These are phyloP conservation scores for Penicillium pancosmium DNA, from an alignment of 495 filamentous ascomycete genomes.

Conservation along the genomic window DNA sequence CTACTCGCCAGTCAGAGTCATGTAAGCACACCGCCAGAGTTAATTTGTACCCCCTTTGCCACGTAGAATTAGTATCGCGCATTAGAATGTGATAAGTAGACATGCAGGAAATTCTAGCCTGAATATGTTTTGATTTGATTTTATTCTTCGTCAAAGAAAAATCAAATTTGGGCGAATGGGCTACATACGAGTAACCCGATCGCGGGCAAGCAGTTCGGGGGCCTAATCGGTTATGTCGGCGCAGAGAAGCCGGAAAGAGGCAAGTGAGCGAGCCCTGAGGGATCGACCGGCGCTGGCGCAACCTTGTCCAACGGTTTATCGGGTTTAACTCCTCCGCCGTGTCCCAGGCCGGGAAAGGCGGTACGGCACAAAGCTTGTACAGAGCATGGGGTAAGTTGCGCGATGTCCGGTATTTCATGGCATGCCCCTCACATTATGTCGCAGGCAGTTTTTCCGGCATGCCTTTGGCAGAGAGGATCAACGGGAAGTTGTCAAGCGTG, in stretches of 20 bases:
- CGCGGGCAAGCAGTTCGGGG: neutral
- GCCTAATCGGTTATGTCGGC: conserved; percentile 10
- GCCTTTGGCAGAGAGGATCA: conserved; percentile 5
- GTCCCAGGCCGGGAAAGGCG: conserved; percentile 3
- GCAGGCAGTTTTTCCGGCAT: neutral
- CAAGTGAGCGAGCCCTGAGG: neutral
- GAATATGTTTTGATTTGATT: too few species aligned
- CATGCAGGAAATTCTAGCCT: neutral
- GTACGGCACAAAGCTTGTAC: conserved; percentile 3
- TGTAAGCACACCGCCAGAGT: neutral
- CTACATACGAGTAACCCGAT: neutral
- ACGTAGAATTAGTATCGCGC: conserved; percentile 2
- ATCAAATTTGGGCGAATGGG: neutral
- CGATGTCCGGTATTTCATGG: conserved; percentile 1
- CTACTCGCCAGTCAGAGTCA: too few species aligned
- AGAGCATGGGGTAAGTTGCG: conserved; percentile 12
- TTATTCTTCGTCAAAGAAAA: neutral
- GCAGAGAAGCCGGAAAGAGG: conserved; percentile 8
- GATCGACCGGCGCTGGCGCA: conserved; percentile 18
- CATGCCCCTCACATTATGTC: neutral
- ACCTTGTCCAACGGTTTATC: conserved; percentile 21
- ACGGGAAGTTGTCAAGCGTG: conserved; percentile 8
- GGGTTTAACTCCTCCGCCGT: conserved; percentile 11
- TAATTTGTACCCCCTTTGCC: neutral
- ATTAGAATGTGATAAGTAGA: conserved; percentile 11